A percentile compares a stretch with the other conserved stretches of the same genome.
Evolutionary conservation across 2,329 filamentous ascomycete genomes (phyloP).

Genomic region (Fusarium pseudocircinatum): DNA sequence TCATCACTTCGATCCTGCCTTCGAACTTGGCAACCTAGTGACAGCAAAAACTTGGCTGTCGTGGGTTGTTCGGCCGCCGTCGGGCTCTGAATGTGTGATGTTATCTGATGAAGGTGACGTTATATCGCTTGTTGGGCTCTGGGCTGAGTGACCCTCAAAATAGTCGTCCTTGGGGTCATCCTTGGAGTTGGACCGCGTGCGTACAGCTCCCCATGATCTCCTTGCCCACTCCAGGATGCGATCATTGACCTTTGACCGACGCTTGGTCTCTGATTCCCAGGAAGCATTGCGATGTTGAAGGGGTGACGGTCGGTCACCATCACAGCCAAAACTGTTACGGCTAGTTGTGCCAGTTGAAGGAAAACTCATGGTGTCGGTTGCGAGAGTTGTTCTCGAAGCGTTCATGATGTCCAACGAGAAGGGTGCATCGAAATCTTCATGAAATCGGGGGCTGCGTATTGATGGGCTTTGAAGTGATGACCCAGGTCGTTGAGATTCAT

Average conservation of each 20-base stretch:
- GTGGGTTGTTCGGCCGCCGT: slow-evolving; percentile 9
- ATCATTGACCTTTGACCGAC: slow-evolving; percentile 46
- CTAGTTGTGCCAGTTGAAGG: slow-evolving; percentile 35
- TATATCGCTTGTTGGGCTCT: slow-evolving; percentile 31
- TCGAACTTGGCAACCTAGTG: slow-evolving; percentile 24
- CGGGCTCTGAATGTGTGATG: slow-evolving; percentile 26
- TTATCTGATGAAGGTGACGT: slow-evolving; percentile 30
- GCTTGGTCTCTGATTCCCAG: slow-evolving; percentile 43
- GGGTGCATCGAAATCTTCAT: slow-evolving; percentile 52
- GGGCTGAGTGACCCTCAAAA: slow-evolving; percentile 21
- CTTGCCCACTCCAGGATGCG: slow-evolving; percentile 49
- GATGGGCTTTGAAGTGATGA: slow-evolving; percentile 34
- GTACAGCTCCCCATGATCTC: slow-evolving; percentile 44
- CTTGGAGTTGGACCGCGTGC: slow-evolving; percentile 39
- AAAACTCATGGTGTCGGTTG: slow-evolving; percentile 42
- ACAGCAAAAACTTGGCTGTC: slow-evolving; percentile 21
- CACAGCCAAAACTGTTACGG: slow-evolving; percentile 43
- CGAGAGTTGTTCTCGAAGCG: slow-evolving; percentile 43
- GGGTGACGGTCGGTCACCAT: slow-evolving; percentile 32
- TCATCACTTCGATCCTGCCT: slow-evolving; percentile 20
- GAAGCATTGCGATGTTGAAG: slow-evolving; percentile 41
- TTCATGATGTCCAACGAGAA: slow-evolving; percentile 50
- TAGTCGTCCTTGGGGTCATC: slow-evolving; percentile 38
- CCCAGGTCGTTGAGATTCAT: slow-evolving; percentile 33
- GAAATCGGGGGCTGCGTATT: slow-evolving; percentile 48